Base-by-base conservation (phyloP, 1,139 yeast species). In the Hyphopichia wangnamkhiaoensis region DNA sequence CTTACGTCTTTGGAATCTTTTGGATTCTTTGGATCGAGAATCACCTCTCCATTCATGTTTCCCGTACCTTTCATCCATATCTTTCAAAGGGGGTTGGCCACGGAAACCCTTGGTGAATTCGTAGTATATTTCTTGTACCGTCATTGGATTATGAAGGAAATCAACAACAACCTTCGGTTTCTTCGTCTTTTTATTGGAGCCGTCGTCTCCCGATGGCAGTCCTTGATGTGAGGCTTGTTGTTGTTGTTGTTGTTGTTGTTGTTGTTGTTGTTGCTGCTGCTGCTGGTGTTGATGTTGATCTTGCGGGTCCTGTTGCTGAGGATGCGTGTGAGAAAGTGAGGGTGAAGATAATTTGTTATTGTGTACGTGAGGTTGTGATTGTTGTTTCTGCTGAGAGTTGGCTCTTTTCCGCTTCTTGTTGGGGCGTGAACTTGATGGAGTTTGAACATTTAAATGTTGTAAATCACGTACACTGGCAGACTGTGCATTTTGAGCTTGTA, bases 1-100 rank as follows among this genome's bases (percentile, higher is more conserved):
- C 48, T 71, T 71, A 33, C 78, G 54, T 46, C 78, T 55, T 50
- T 72, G 78, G 51, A 52, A 72, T 43, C 78, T 53, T 50, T 72
- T 72, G 30, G 70, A 63, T 41, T 71, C 76, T 48, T 72, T 72
- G n/a, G 75, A 67, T 32, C 77, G 49, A 9, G 73, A 66, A 50
- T 71, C 76, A 18, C 78, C 78, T 42, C 78, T 54, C 78, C 78
- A 72, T 40, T 67, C 68, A 45, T 65, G 65, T 45, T 71, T 71
- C 15, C 78, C 78, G 47, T 63, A 71, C 40, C 70, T 61, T 26
- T 61, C 63, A 46, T 72, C 78, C 63, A 71, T 60, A 31, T 70
- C 74, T 35, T 71, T 57, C 38, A 72, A 57, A 5, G 78, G 74
- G 3, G 67, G 65, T 50, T 72, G 78, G 23, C 76, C 76, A 19